Evolutionary conservation across 371 early-diverging fungal species (phyloP).

Genomic region (Mucor ambiguus): DNA sequence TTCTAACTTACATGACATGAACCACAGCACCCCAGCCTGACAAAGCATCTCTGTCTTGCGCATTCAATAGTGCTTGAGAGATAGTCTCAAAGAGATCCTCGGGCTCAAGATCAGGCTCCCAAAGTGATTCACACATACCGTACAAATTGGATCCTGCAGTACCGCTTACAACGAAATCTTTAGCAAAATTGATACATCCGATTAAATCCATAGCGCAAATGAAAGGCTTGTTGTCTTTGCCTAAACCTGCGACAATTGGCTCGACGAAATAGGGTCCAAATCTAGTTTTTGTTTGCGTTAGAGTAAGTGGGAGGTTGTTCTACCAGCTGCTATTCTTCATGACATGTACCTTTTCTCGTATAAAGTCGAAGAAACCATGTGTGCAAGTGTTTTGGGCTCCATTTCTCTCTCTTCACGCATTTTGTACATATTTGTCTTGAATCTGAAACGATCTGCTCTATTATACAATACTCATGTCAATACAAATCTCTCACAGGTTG

Average conservation of each 20-base stretch:
- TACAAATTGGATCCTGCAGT: constrained; percentile 91
- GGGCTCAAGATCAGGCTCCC: constrained; percentile 96
- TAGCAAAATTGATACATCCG: constrained; percentile 95
- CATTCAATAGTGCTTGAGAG: constrained; percentile 96
- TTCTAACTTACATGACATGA: constrained; percentile 77
- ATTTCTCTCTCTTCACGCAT: constrained; percentile 97
- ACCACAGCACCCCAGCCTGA: constrained; percentile 99
- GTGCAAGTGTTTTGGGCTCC: constrained; percentile 92
- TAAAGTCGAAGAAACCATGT: constrained; percentile 96
- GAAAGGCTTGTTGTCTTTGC: constrained; percentile 90
- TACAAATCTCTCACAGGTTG: neutral
- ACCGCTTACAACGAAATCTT: constrained; percentile 97
- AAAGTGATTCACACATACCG: constrained; percentile 98
- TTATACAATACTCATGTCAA: neutral
- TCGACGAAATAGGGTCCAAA: constrained; percentile 97
- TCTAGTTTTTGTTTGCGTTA: constrained; percentile 47
- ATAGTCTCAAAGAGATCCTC: constrained; percentile 98
- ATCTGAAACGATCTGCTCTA: constrained; percentile 89
- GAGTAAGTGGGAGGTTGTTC: neutral
- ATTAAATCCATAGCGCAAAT: constrained; percentile 97
- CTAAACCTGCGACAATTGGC: constrained; percentile 96
- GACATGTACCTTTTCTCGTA: constrained; percentile 87
- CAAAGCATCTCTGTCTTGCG: constrained; percentile 98
- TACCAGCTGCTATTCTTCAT: neutral
- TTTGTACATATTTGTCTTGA: constrained; percentile 97